Base-by-base conservation (phyloP, 768 basidiomycete genomes). In the Tulasnella sp. region DNA sequence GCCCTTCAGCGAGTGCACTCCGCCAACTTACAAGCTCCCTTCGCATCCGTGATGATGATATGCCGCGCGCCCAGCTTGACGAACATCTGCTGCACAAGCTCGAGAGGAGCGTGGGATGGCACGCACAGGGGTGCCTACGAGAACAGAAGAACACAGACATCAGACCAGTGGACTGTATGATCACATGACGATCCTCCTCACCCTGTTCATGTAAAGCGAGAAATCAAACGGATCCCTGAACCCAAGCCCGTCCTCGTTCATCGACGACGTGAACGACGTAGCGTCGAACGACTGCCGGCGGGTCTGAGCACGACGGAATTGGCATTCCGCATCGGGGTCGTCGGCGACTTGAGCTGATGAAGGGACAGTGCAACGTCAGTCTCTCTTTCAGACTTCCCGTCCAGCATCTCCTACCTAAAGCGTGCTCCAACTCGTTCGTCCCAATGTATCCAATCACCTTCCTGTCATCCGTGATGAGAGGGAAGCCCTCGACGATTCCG, bases 41-140 rank as follows among this genome's bases (percentile, higher is more conserved):
- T 88, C 1, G 85, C 81, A 78, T 97, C 92, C 0, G 87, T 89
- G 6, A 97, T 87, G 34, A 98, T 83, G 26, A 98, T 87, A 77
- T 96, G 95, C 75, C 93, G 86, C 12, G 94, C 92, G 0, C 97
- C 97, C 22, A 98, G 86, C 79, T 98, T 98, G 73, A 89, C 89
- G 77, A 98, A 98, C 78, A 96, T 87, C 78, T 93, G 93, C 77
- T 98, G 96, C 0, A 98, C 84, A 65, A 98, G 86, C 79, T 97
- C 93, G 78, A 98, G 83, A 0, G 97, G 93, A 1, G 93, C 90
- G 76, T 95, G 89, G 0, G 86, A 87, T 72, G 89, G 88, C 42
- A 98, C 86, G 0, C 89, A 91, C 71, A 98, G 82, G 0, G 97
- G 97, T 1, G 96, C 94, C 90, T 94, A 66, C 2, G 75, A 22